Evolutionary conservation across 2,329 filamentous ascomycete genomes (phyloP), one percentile per base, ranked within the genome.

Genomic region (Polytolypa hystricis): DNA sequence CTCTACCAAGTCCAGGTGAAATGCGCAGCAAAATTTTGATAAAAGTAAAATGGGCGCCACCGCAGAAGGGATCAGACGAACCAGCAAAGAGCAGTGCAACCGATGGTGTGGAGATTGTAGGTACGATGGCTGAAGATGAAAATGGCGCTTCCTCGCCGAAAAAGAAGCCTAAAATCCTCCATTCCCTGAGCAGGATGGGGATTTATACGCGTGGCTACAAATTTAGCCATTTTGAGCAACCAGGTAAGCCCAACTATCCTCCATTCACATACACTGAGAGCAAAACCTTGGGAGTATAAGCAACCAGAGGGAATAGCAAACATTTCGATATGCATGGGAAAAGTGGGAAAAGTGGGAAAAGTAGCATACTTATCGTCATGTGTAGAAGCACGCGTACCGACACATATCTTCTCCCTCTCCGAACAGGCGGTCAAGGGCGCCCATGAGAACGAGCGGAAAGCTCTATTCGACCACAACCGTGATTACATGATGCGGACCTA

Each of bases 131-230:
- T 9, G 61, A 64, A n/a, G 54, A 61, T 27, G 18, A 23, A 10
- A 21, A 19, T 31, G 27, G 10, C n/a, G 38, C 18, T 9, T 6
- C 16, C n/a, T 14, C 32, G 10, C 45, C 61, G 39, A 58, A 62
- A n/a, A 62, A 63, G 40, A 68, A 71, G 20, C 58, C 60, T 19
- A 80, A 79, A 51, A 83, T 94, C 45, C 78, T 84, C 42, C 71
- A 81, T 23, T 70, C 70, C 8, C 71, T 95, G 6, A 79, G 82
- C 37, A 71, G 70, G 19, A 66, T 95, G 37, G 87, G 84, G 11
- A 70, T 95, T 17, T 95, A 94, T 57, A 93, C 85, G 2, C 77
- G 84, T 47, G 87, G 83, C 46, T 85, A 84, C 54, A 81, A 82
- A 45, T 95, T 87, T 60, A 73, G 74, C 42, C 69, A 72, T 40